Evolutionary conservation across 352 stramenopile species (phyloP).

Genomic region (Pilasporangium apinafurcum): DNA sequence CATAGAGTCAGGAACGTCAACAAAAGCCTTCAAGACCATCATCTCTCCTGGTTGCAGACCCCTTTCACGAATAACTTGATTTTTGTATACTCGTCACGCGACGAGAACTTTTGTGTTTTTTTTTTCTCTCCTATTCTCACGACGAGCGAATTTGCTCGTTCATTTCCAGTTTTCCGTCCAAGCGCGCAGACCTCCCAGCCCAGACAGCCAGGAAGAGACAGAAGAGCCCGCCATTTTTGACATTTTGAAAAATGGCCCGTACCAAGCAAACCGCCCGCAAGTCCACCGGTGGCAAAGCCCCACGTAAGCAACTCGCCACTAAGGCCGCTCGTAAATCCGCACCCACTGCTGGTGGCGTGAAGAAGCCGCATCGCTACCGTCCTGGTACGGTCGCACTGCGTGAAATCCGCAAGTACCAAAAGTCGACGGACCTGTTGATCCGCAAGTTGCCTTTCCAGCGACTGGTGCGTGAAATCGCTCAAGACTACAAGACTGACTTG

Average conservation of each 20-base stretch:
- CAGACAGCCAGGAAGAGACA: conserved; percentile 1
- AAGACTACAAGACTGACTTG: conserved; percentile 96
- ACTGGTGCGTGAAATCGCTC: conserved; percentile 94
- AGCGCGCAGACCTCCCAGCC: conserved; percentile 3
- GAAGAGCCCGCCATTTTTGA: conserved; percentile 1
- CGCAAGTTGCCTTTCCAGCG: conserved; percentile 95
- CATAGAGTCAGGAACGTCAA: conserved; percentile 1
- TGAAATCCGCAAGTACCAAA: conserved; percentile 97
- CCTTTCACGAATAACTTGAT: conserved; percentile 21
- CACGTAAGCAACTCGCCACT: conserved; percentile 91
- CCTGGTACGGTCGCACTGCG: conserved; percentile 85
- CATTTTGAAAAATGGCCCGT: conserved; percentile 81
- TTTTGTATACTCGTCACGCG: conserved; percentile 25
- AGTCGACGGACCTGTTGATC: conserved; percentile 93
- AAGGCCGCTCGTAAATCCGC: conserved; percentile 92
- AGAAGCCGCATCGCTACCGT: conserved; percentile 82
- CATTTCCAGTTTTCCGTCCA: conserved; percentile 37
- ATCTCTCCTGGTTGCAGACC: conserved; percentile 32
- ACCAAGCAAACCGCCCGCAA: conserved; percentile 98
- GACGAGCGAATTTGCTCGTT: too few species aligned
- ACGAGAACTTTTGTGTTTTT: conserved; percentile 4
- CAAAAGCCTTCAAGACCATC: conserved; percentile 4
- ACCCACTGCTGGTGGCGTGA: conserved; percentile 89
- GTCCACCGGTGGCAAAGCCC: conserved; percentile 91
- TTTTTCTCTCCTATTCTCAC: neutral